Base-by-base conservation (phyloP, 2,329 filamentous ascomycete species). In the Ophiostoma sp. region DNA sequence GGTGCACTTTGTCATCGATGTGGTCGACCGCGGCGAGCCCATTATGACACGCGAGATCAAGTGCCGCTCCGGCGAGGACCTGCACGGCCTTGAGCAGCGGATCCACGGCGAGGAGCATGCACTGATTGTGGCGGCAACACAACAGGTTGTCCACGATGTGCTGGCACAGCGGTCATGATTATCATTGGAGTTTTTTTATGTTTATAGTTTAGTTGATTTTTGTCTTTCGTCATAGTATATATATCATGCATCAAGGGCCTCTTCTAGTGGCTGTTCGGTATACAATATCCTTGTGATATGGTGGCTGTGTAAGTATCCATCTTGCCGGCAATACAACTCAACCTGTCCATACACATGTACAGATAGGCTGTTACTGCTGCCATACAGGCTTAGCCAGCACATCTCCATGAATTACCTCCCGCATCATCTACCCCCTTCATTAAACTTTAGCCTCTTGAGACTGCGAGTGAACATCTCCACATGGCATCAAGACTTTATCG, bases 1-100 rank as follows among this genome's bases (percentile, higher is more conserved):
- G 94, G 88, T 93, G 20, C 93, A 97, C 80, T 90, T 94, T 79
- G 93, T 96, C 66, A 89, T 91, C 72, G 83, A 81, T 10, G 87
- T 94, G 78, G 92, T 97, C 69, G 93, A 97, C 80, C 86, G 90
- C 76, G 93, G 93, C 2, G 83, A 86, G 73, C 89, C 91, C 11
- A 90, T 96, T 75, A 76, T 94, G 72, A 85, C 89, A 1, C 79
- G 84, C 73, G 89, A 94, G 79, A 86, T 97, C 33, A 83, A 87
- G 70, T 87, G 85, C 74, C 84, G 85, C 71, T 83, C 86, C 67
- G 88, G 87, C 48, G 89, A 92, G 76, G 83, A 82, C 33, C 76
- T 94, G 70, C 84, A 87, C 44, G 84, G 85, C 67, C 83, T 97
- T 36, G 85, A 93, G 79, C 81, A 86, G 75, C 88, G 88, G 77